phyloP scores from a whole-genome alignment of 148 eudicot species.

The Vaccinium vitisidaea region DNA sequence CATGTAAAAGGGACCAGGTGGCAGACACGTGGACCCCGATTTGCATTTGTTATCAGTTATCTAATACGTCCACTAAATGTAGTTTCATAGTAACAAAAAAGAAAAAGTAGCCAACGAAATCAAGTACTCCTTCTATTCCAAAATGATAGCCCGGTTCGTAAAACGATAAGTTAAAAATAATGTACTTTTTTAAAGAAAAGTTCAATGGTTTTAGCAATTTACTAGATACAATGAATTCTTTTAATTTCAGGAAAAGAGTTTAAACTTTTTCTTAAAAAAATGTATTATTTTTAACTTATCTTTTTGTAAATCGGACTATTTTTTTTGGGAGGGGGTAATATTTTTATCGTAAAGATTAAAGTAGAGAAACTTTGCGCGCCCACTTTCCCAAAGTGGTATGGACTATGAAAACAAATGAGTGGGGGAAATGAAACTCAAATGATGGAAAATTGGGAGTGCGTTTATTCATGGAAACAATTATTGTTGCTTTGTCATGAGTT shows the following conservation, averaged over 20 bases:
- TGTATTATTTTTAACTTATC: no score
- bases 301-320: no score
- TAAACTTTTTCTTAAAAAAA: no score
- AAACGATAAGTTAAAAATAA: no score
- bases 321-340: neutral
- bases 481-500: conserved; percentile 4
- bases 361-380: neutral
- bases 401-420: conserved; percentile 24
- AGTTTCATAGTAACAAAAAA: neutral
- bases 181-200: no score
- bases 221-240: no score
- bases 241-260: no score
- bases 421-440: neutral
- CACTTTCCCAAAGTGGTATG: conserved; percentile 49
- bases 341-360: neutral
- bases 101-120: neutral
- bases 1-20: conserved; percentile 33
- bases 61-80: neutral
- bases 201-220: no score
- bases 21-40: conserved; percentile 42
- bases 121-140: neutral
- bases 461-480: conserved; percentile 17
- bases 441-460: neutral
- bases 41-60: neutral
- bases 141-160: no score